Conservation (phyloP, 2,329 filamentous ascomycete species). For the Penicillium digitatum region DNA sequence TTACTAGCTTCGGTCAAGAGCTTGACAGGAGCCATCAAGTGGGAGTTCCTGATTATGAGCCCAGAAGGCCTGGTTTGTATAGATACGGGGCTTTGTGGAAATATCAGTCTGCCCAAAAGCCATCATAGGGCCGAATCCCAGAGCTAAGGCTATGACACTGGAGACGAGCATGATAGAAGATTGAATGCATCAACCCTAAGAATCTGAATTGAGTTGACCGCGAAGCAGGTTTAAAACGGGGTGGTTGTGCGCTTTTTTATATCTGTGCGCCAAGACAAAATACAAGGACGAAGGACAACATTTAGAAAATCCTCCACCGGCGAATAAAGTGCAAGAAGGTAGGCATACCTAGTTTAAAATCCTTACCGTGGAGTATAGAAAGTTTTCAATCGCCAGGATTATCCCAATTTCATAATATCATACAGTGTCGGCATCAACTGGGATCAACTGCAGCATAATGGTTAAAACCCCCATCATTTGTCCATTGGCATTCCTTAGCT, state of each 20-base stretch:
- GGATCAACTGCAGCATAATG: neutral
- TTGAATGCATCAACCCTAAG: neutral
- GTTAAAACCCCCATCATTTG: too few species aligned
- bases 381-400: neutral
- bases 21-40: neutral
- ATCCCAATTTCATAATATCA: neutral
- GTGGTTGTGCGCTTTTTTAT: neutral
- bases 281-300: too few species aligned
- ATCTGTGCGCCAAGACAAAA: neutral
- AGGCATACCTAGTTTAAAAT: neutral
- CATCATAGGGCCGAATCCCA: neutral
- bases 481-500: too few species aligned
- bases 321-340: neutral
- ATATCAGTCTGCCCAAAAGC: neutral
- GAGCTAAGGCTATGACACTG: neutral
- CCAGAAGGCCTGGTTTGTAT: neutral
- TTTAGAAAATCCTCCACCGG: neutral
- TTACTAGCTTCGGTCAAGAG: neutral
- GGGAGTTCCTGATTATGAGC: neutral
- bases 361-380: neutral
- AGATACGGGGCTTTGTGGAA: neutral
- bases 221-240: neutral
- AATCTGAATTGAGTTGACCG: neutral
- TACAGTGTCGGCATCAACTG: neutral
- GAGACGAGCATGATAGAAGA: neutral